Base-by-base conservation (phyloP, 495 filamentous ascomycete genomes). In the Hypoxylon crocopeplum region DNA sequence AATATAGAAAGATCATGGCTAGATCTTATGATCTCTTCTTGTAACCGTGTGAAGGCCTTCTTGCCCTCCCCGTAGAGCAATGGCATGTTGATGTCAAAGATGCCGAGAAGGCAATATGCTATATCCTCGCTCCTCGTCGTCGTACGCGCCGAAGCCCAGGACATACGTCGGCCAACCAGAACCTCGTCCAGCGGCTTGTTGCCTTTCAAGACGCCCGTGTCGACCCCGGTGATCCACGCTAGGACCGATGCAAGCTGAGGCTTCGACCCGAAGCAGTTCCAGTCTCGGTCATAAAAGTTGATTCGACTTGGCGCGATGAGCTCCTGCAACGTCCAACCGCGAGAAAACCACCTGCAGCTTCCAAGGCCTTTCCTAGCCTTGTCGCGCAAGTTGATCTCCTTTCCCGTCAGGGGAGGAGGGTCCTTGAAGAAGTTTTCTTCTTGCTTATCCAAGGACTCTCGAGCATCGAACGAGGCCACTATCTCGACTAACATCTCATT, bases 261-360 rank as follows among this genome's bases (percentile, higher is more conserved):
- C 49, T 67, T 74, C n/a, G 59, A 65, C 7, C 73, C 74, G n/a
- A 72, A 44, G 22, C 21, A 57, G 2, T 54, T 59, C 66, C 66
- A 69, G 19, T 50, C 30, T 22, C 50, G 38, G 17, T 66, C 66
- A 30, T 54, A 63, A 30, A 69, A 66, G 15, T 45, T 38, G 17
- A 66, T 42, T 12, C 32, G 16, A 7, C 32, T 38, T 7, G 66
- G 63, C 34, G 66, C 66, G 13, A 69, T 59, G n/a, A 69, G 48
- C 27, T 69, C 67, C 12, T 65, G 67, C 19, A 72, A 41, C 19
- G 66, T 69, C 69, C 69, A 72, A n/a, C 67, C 66, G 5, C 69
- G 47, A 10, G 53, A 46, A 15, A 63, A 69, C 68, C 66, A 69
- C 19, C 55, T 50, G 22, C 62, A 60, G 10, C 19, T 41, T 7